Evolutionary conservation across 148 eudicot species (phyloP), one percentile per base, ranked within the genome.

Genomic region (Rhododendron mucronatum): DNA sequence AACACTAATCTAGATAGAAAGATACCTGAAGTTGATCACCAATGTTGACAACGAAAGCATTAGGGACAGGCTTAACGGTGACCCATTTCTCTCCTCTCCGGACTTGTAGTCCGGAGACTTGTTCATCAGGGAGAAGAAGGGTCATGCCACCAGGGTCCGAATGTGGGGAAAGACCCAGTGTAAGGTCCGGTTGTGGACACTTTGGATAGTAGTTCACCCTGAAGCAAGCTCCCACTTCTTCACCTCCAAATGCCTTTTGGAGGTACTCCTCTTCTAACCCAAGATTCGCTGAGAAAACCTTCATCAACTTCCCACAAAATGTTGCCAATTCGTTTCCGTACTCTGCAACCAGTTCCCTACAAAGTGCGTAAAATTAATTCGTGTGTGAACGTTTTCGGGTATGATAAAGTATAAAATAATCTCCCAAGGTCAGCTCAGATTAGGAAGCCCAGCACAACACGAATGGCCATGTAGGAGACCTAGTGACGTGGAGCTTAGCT

Each of bases 91-190:
- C 81, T 16, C 84, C 89, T 23, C 84, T 77, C 63, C 89, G 85
- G 73, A 90, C 84, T 83, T 92, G 93, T 11, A 92, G 89, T 20
- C 93, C 93, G 18, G 78, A 35, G 3, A 91, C 92, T 23, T 88
- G 55, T 23, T 91, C 69, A 9, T 91, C 87, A 0, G 91, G 85
- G 23, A 89, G 90, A 26, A 93, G 83, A 5, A 93, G 86, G 4
- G 93, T 88, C 77, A 91, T 84, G 12, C 91, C 91, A n/a, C 90
- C 90, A 16, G 92, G 88, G 47, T 93, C 93, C 8, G 91, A 88
- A 78, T 93, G 95, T 0, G 89, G 83, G 2, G 89, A 91, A 23
- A 91, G 71, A 41, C 92, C 95, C 13, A 93, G 87, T 1, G 93
- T 88, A 30, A 90, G 88, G 55, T 93, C 91, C 0, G 95, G 95